A percentile compares a stretch with the other conserved stretches of the same genome.
Evolutionary conservation across 2,329 filamentous ascomycete genomes (phyloP).

Genomic region (Penicillium sp.): DNA sequence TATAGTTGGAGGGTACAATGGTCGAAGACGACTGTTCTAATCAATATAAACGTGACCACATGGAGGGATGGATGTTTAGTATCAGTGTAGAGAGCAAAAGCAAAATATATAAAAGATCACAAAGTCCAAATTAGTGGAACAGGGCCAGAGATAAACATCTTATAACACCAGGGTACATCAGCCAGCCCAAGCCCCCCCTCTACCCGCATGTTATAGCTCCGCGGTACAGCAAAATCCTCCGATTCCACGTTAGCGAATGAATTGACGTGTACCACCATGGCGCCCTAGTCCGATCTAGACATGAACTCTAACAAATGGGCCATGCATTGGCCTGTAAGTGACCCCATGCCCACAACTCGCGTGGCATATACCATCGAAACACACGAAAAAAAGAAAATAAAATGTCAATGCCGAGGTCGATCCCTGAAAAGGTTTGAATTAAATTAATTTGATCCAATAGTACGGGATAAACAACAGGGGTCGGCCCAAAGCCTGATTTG

Average conservation of each 20-base stretch:
- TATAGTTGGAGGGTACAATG: neutral
- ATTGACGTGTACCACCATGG: slow-evolving; percentile 5
- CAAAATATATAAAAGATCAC: neutral
- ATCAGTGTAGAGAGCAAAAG: neutral
- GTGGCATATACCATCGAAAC: slow-evolving; percentile 4
- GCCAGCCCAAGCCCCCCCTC: neutral
- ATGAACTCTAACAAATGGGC: slow-evolving; percentile 6
- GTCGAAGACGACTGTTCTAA: neutral
- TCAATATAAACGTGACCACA: neutral
- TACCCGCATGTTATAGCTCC: neutral
- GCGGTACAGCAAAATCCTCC: neutral
- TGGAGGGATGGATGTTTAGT: neutral
- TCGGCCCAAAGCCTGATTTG: neutral
- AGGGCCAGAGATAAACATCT: neutral
- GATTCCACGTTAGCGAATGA: slow-evolving; percentile 1
- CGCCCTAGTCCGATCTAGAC: slow-evolving; percentile 13
- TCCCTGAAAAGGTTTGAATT: slow-evolving; percentile 11
- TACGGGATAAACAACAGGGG: neutral
- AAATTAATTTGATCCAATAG: slow-evolving; percentile 17
- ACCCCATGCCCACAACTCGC: slow-evolving; percentile 7
- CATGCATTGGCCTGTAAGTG: slow-evolving; percentile 1
- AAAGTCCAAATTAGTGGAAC: neutral
- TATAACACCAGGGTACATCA: slow-evolving; percentile 1
- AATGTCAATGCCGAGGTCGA: neutral
- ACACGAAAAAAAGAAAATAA: neutral